Conservation (phyloP, 192 early-diverging fungal species). For the Jimgerdemannia lactiflua region DNA sequence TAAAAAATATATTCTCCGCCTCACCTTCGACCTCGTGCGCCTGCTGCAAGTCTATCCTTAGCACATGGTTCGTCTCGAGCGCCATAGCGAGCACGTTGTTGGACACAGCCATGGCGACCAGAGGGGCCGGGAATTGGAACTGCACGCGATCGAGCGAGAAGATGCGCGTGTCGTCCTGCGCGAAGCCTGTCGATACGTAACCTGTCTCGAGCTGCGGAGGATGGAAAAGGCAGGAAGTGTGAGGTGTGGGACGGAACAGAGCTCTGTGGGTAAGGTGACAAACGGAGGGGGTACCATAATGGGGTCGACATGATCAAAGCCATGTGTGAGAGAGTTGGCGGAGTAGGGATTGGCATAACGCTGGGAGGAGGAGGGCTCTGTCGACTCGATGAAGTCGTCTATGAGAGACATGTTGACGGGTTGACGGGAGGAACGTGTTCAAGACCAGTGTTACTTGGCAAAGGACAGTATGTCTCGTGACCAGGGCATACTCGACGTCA, state of each 20-base stretch:
- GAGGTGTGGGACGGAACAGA: background rate
- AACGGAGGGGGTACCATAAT: slow-evolving; percentile 23
- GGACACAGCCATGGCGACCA: slow-evolving; percentile 74
- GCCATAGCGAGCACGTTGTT: slow-evolving; percentile 85
- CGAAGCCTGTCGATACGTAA: slow-evolving; percentile 52
- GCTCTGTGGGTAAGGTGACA: background rate
- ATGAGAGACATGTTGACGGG: slow-evolving; percentile 38
- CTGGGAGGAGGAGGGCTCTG: slow-evolving; percentile 22
- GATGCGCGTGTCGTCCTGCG: slow-evolving; percentile 48
- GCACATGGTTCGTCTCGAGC: slow-evolving; percentile 66
- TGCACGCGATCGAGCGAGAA: slow-evolving; percentile 90
- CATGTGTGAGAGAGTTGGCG: slow-evolving; percentile 1
- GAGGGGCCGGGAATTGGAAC: slow-evolving; percentile 76
- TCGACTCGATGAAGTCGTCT: slow-evolving; percentile 43
- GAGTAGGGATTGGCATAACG: slow-evolving; percentile 10
- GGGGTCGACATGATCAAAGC: slow-evolving; percentile 17
- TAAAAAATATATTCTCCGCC: background rate
- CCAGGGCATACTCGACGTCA: no score
- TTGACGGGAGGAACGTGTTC: no score
- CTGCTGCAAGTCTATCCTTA: slow-evolving; percentile 90
- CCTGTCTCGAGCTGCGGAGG: slow-evolving; percentile 48
- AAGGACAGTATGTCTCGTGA: no score
- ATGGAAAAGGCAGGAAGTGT: slow-evolving; percentile 5
- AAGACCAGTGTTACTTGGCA: no score
- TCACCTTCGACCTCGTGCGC: slow-evolving; percentile 75